phyloP scores from a whole-genome alignment of 139 green algal genomes.

The Coelastrella sp. region DNA sequence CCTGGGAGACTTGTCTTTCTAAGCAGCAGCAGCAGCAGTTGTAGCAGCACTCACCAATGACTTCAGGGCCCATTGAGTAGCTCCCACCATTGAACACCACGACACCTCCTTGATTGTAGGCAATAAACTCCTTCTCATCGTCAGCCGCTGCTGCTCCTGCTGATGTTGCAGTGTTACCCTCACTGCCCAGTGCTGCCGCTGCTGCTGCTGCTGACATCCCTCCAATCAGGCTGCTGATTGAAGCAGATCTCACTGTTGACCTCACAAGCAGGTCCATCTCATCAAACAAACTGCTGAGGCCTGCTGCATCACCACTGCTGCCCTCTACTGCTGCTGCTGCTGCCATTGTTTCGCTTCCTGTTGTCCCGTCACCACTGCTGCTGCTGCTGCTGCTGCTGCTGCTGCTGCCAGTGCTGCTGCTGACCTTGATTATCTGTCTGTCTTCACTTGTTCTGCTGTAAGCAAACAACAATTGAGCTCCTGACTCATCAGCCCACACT shows the following conservation, averaged over 20 bases:
- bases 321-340: constrained; percentile 30
- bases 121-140: constrained; percentile 60
- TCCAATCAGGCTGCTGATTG: constrained; percentile 27
- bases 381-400: constrained; percentile 17
- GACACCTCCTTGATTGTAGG: constrained; percentile 57
- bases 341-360: constrained; percentile 4
- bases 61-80: constrained; percentile 65
- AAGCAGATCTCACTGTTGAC: constrained; percentile 20
- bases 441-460: constrained; percentile 37
- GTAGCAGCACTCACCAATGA: constrained; percentile 51
- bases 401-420: too few species aligned
- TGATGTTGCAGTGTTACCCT: too few species aligned
- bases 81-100: constrained; percentile 65
- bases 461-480: constrained; percentile 46
- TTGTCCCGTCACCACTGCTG: not conserved
- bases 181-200: constrained; percentile 16
- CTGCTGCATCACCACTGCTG: not conserved
- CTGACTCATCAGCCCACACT: constrained; percentile 61
- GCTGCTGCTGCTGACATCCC: not conserved
- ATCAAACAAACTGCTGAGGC: not conserved
- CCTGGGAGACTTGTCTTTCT: not conserved
- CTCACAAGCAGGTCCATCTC: constrained; percentile 23
- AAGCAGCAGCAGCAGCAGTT: not conserved
- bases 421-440: constrained; percentile 30
- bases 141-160: constrained; percentile 43